Percentiles rank a stretch among this genome's conserved stretches.
phyloP scores from a whole-genome alignment of 2,329 filamentous ascomycete genomes.

The Periconia sp. region DNA sequence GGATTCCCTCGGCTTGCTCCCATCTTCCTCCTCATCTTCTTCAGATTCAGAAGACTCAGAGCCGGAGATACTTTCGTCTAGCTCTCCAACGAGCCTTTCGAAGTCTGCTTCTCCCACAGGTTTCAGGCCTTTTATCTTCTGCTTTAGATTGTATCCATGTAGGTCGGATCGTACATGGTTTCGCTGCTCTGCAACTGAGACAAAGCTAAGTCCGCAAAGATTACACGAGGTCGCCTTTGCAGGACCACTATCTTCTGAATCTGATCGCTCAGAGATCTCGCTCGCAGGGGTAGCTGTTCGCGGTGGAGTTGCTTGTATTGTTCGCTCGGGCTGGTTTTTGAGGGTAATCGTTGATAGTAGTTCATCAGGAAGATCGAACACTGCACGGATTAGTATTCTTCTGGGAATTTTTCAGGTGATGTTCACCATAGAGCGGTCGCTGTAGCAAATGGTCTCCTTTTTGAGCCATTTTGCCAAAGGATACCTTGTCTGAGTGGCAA shows the following conservation, averaged over 20 bases:
- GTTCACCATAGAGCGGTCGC: slow-evolving; percentile 47
- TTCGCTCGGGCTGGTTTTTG: slow-evolving; percentile 49
- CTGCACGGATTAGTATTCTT: slow-evolving; percentile 52
- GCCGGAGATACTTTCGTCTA: slow-evolving; percentile 92
- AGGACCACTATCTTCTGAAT: slow-evolving; percentile 47
- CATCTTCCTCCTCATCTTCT: slow-evolving; percentile 65
- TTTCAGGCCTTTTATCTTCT: slow-evolving; percentile 76
- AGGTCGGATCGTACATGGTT: slow-evolving; percentile 88
- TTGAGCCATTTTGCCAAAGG: slow-evolving; percentile 31
- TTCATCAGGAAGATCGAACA: slow-evolving; percentile 81
- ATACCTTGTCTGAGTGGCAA: not conserved
- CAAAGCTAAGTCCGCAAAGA: slow-evolving; percentile 76
- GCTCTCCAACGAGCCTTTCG: slow-evolving; percentile 79
- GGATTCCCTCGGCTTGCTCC: slow-evolving; percentile 65
- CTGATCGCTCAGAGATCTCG: slow-evolving; percentile 46
- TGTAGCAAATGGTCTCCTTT: slow-evolving; percentile 40
- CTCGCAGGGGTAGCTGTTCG: slow-evolving; percentile 9
- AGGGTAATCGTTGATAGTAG: slow-evolving; percentile 71
- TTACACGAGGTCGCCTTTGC: slow-evolving; percentile 75
- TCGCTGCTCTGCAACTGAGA: slow-evolving; percentile 78
- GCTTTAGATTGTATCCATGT: slow-evolving; percentile 93
- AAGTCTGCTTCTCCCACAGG: slow-evolving; percentile 83
- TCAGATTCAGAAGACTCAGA: slow-evolving; percentile 77
- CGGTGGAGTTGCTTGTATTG: slow-evolving; percentile 21
- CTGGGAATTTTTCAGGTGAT: no score